Percentiles rank a stretch among this genome's conserved stretches.
Evolutionary conservation across 768 basidiomycete species (phyloP).

Genomic region (Suillus subaureus): DNA sequence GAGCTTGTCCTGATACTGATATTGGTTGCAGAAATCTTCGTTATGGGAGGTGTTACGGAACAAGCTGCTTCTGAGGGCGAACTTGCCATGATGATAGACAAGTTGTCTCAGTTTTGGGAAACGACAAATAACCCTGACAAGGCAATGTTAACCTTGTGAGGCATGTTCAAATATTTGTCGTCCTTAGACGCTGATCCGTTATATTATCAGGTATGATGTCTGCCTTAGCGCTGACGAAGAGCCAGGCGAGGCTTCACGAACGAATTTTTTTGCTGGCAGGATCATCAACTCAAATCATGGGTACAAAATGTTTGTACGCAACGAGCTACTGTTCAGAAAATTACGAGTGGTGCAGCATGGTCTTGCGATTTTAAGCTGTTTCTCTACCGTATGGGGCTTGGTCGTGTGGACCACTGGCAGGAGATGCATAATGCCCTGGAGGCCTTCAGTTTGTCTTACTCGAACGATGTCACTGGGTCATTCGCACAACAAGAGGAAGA

Average conservation of each 20-base stretch:
- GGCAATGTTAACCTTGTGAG: conserved; percentile 64
- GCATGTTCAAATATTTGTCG: conserved; percentile 7
- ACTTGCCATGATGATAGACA: conserved; percentile 50
- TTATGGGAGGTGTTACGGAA: conserved; percentile 30
- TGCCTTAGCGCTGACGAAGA: conserved; percentile 56
- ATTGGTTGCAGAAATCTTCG: conserved; percentile 39
- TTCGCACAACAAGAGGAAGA: conserved; percentile 52
- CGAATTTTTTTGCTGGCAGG: conserved; percentile 61
- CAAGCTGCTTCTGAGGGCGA: conserved; percentile 38
- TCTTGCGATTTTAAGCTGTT: conserved; percentile 49
- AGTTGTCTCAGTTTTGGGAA: conserved; percentile 59
- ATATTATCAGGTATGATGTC: conserved; percentile 57
- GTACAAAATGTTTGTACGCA: conserved; percentile 53
- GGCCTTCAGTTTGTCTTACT: conserved; percentile 44
- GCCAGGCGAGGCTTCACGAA: conserved; percentile 42
- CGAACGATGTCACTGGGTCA: conserved; percentile 37
- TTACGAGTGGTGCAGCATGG: conserved; percentile 53
- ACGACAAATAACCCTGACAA: conserved; percentile 48
- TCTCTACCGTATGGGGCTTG: conserved; percentile 44
- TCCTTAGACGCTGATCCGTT: conserved; percentile 3
- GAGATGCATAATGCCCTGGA: conserved; percentile 42
- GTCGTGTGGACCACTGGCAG: conserved; percentile 36
- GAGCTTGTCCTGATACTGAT: conserved; percentile 16
- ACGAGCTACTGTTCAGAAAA: conserved; percentile 43
- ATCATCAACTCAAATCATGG: conserved; percentile 53